phyloP scores from a whole-genome alignment of 345 rosid species.

The Clausena lansium region DNA sequence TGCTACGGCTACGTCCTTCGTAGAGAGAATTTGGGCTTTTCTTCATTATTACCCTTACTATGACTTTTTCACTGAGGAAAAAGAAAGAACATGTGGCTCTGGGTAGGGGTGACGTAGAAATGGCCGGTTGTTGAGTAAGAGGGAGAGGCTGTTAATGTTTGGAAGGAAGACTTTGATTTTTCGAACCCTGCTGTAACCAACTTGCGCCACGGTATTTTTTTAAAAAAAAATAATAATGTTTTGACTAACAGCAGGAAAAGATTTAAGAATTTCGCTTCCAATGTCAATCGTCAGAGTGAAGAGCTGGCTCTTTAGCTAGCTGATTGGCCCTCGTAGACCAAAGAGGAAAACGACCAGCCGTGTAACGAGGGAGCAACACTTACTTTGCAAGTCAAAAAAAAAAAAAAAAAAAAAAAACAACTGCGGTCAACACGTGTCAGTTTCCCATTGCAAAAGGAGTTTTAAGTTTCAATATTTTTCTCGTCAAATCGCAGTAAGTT shows the following conservation, averaged over 20 bases:
- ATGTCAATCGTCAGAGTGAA: not conserved
- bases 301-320: not conserved
- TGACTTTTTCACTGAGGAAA: not conserved
- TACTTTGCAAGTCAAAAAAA: not conserved
- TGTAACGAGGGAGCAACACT: not conserved
- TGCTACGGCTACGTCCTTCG: constrained; percentile 38
- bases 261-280: no score
- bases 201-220: not conserved
- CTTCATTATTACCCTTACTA: constrained; percentile 14
- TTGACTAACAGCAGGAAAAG: not conserved
- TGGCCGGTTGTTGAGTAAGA: constrained; percentile 15
- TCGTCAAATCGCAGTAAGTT: constrained; percentile 9
- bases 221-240: not conserved
- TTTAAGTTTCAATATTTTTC: not conserved
- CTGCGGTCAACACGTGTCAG: not conserved
- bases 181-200: constrained; percentile 4
- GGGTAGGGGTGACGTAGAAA: constrained; percentile 2
- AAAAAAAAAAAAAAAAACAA: not conserved
- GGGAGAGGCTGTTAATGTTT: not conserved
- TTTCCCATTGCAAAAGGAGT: not conserved
- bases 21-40: constrained; percentile 22
- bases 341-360: not conserved
- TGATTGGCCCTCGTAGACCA: not conserved
- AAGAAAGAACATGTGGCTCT: constrained; percentile 5
- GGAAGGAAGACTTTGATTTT: constrained; percentile 15